Conservation (phyloP, 495 filamentous ascomycete species). For the Stereocaulon alpinum region DNA sequence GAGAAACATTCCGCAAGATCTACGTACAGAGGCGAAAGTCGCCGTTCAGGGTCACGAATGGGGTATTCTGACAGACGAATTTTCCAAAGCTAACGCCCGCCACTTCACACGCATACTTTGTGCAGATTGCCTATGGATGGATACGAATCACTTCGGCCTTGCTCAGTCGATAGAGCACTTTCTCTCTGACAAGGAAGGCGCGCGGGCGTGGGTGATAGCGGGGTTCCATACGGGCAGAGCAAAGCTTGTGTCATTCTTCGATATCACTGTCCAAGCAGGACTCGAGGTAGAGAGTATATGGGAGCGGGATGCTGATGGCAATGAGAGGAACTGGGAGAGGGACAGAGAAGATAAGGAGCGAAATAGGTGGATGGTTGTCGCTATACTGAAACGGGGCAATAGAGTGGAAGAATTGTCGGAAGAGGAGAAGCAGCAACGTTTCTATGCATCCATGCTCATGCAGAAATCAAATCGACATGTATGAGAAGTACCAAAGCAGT, state of each 20-base stretch:
- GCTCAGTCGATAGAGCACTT: constrained; percentile 61
- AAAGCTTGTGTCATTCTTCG: constrained; percentile 65
- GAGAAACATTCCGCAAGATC: constrained; percentile 35
- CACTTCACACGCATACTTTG: constrained; percentile 61
- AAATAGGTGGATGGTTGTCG: constrained; percentile 72
- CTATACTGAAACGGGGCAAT: constrained; percentile 42
- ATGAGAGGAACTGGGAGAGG: constrained; percentile 53
- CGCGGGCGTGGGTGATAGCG: constrained; percentile 56
- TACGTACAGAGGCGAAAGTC: constrained; percentile 22
- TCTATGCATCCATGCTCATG: constrained; percentile 11
- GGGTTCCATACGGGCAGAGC: constrained; percentile 78
- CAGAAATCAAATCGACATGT: constrained; percentile 12
- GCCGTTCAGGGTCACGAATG: constrained; percentile 59
- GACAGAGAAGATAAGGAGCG: constrained; percentile 52
- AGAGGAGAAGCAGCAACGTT: constrained; percentile 1
- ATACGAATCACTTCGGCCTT: constrained; percentile 62
- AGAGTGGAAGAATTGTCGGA: background rate
- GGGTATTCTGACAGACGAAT: constrained; percentile 50
- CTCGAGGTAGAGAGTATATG: constrained; percentile 57
- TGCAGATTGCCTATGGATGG: constrained; percentile 85
- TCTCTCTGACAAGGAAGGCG: constrained; percentile 36
- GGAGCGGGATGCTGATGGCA: constrained; percentile 62
- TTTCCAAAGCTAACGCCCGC: constrained; percentile 40
- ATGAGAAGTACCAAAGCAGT: background rate
- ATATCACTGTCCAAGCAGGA: constrained; percentile 43